phyloP scores from a whole-genome alignment of 202 grass and related monocot genomes.

The Zoysia matrella region DNA sequence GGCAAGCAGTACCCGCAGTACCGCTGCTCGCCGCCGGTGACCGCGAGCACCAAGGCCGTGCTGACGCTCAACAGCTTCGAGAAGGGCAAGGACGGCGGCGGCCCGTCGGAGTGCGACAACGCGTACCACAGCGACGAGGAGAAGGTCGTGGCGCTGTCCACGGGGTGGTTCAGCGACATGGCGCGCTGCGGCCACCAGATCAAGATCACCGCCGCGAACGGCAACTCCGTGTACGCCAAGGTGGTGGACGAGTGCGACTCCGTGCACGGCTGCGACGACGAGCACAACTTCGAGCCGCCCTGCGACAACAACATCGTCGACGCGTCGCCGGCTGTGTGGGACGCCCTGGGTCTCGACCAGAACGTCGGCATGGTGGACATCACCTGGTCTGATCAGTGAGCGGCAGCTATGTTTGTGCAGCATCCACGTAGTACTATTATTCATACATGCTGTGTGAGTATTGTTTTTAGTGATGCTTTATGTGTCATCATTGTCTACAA shows the following conservation, averaged over 20 bases:
- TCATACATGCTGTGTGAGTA: background rate
- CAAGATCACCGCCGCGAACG: slow-evolving; percentile 43
- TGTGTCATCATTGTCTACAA: background rate
- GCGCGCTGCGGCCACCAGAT: slow-evolving; percentile 31
- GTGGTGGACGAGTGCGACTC: slow-evolving; percentile 78
- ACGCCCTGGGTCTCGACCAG: slow-evolving; percentile 45
- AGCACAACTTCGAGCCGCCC: slow-evolving; percentile 56
- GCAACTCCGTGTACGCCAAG: slow-evolving; percentile 42
- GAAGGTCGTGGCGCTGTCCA: slow-evolving; percentile 57
- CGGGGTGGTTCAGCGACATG: slow-evolving; percentile 51
- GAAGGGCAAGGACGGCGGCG: slow-evolving; percentile 55
- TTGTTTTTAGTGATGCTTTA: background rate
- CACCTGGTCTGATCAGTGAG: slow-evolving; percentile 56
- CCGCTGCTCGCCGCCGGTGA: slow-evolving; percentile 60
- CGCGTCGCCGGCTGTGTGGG: slow-evolving; percentile 51
- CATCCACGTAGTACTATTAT: background rate
- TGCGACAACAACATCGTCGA: slow-evolving; percentile 58
- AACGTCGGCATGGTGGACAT: slow-evolving; percentile 30
- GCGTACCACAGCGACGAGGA: slow-evolving; percentile 56
- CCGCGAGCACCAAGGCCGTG: slow-evolving; percentile 20
- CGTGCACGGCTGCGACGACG: slow-evolving; percentile 50
- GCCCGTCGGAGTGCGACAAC: slow-evolving; percentile 60
- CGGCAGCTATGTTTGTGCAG: background rate
- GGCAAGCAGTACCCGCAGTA: slow-evolving; percentile 55
- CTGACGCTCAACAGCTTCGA: slow-evolving; percentile 58